These are phyloP conservation scores for Nakaseomyces delphensis DNA, from an alignment of 1,139 yeast species.

Conservation along the genomic window DNA sequence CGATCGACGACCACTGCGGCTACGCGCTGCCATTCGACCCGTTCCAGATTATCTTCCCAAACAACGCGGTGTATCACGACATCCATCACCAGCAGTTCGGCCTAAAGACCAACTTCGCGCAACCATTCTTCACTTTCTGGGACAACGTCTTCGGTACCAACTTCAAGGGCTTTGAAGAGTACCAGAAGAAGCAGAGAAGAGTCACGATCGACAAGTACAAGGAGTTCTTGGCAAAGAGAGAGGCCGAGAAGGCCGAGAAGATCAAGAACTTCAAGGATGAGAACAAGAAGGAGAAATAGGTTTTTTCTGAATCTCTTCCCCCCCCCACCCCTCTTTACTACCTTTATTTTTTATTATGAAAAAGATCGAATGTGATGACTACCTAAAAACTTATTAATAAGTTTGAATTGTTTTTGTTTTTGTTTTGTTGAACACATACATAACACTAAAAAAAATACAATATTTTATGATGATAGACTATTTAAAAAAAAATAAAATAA, in stretches of 20 bases:
- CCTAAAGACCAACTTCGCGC: slow-evolving; percentile 86
- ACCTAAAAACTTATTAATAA: too few relatives aligned
- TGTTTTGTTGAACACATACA: neutral
- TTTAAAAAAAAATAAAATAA: neutral
- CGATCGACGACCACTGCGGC: slow-evolving; percentile 98
- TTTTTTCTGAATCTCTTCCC: neutral
- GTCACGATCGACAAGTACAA: slow-evolving; percentile 55
- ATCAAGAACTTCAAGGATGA: slow-evolving; percentile 9
- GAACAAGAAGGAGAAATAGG: slow-evolving; percentile 10
- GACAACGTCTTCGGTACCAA: slow-evolving; percentile 64
- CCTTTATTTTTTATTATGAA: neutral
- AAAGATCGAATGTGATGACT: too few relatives aligned
- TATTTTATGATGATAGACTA: neutral
- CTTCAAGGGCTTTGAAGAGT: slow-evolving; percentile 56
- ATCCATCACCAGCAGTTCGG: slow-evolving; percentile 97
- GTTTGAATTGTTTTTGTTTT: too few relatives aligned
- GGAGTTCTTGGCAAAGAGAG: slow-evolving; percentile 46
- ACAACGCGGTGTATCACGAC: slow-evolving; percentile 91
- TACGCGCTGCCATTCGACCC: slow-evolving; percentile 85
- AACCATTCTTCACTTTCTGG: slow-evolving; percentile 95
- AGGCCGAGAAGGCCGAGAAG: slow-evolving; percentile 19
- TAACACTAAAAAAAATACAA: too few relatives aligned
- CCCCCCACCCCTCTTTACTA: neutral
- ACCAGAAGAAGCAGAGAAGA: slow-evolving; percentile 46
- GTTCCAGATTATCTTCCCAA: slow-evolving; percentile 83